These are phyloP conservation scores for Cicer chorassanicum DNA, from an alignment of 306 rosid genomes.

Conservation along the genomic window DNA sequence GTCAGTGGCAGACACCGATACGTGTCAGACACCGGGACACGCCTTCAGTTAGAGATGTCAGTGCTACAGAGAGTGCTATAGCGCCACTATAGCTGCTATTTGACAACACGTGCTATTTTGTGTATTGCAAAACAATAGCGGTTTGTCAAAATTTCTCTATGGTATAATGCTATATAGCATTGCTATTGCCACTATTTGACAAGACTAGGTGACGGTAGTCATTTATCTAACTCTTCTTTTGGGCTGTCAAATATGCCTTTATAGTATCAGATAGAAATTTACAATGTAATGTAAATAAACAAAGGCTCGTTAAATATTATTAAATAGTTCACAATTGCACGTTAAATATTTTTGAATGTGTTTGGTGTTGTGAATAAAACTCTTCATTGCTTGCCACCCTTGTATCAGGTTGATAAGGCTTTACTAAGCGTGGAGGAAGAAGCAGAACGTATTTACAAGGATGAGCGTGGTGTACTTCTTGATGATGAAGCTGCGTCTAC, in stretches of 20 bases:
- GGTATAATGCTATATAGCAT: no score
- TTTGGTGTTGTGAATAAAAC: background rate
- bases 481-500: constrained; percentile 97
- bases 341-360: constrained; percentile 1
- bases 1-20: no score
- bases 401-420: constrained; percentile 83
- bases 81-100: no score
- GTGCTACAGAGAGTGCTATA: no score
- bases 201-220: background rate
- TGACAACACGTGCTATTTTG: no score
- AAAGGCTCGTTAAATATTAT: background rate
- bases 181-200: no score
- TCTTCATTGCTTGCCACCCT: constrained; percentile 23
- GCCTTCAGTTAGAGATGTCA: no score
- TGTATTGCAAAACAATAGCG: no score
- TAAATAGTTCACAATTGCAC: background rate
- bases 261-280: background rate
- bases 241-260: constrained; percentile 11
- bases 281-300: constrained; percentile 4
- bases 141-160: no score
- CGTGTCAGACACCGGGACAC: no score
- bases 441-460: constrained; percentile 91
- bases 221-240: background rate
- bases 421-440: constrained; percentile 91
- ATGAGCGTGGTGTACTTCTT: constrained; percentile 81